These are phyloP conservation scores for Circinella minor DNA, from an alignment of 371 early-diverging fungal species.

Conservation along the genomic window DNA sequence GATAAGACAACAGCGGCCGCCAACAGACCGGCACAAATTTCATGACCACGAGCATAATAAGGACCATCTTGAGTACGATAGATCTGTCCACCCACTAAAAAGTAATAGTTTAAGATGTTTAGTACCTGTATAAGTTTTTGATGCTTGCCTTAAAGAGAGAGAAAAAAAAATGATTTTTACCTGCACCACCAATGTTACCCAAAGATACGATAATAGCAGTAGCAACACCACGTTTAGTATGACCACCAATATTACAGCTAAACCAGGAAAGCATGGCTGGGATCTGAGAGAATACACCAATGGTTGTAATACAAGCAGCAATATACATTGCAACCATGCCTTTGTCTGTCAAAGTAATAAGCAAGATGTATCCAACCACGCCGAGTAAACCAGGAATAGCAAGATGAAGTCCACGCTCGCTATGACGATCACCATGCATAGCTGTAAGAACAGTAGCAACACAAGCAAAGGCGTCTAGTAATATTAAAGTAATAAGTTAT, in stretches of 20 bases:
- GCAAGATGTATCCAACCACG: constrained; percentile 65
- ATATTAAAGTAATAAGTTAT: no score
- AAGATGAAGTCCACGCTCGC: constrained; percentile 70
- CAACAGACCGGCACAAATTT: constrained; percentile 52
- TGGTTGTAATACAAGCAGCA: constrained; percentile 56
- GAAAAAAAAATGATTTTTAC: neutral
- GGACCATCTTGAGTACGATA: constrained; percentile 68
- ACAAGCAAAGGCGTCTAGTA: constrained; percentile 37
- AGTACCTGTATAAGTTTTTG: no score
- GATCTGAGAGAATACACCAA: constrained; percentile 61
- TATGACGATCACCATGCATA: constrained; percentile 66
- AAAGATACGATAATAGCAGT: constrained; percentile 63
- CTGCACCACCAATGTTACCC: constrained; percentile 37
- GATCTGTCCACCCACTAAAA: constrained; percentile 63
- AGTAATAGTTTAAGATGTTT: constrained; percentile 27
- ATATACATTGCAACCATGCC: constrained; percentile 43
- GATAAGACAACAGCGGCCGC: constrained; percentile 42
- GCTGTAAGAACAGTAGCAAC: constrained; percentile 58
- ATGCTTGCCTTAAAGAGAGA: no score
- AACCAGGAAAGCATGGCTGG: constrained; percentile 69
- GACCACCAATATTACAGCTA: constrained; percentile 66
- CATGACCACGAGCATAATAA: constrained; percentile 52
- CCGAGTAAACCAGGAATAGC: constrained; percentile 63
- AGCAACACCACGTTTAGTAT: constrained; percentile 68
- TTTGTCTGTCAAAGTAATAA: constrained; percentile 43